These are phyloP conservation scores for Suaeda aralocaspica DNA, from an alignment of 148 eudicot species.

Conservation along the genomic window DNA sequence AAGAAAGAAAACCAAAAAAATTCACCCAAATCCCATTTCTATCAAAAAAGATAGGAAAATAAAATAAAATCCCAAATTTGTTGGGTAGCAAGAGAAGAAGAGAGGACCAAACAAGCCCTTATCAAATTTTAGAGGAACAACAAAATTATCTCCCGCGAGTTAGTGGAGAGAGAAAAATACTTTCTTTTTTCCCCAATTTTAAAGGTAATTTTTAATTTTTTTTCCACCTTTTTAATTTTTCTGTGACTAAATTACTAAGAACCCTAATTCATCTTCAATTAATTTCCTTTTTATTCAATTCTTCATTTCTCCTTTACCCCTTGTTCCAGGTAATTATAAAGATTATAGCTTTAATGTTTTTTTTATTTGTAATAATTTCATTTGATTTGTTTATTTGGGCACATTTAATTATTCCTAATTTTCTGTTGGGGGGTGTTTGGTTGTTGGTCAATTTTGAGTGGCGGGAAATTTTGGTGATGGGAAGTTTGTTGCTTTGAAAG, in stretches of 20 bases:
- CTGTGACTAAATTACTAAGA: neutral
- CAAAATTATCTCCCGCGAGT: neutral
- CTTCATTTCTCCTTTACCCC: neutral
- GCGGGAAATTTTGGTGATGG: constrained; percentile 10
- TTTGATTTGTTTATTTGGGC: neutral
- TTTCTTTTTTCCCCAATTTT: neutral
- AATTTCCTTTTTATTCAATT: neutral
- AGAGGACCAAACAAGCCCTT: constrained; percentile 59
- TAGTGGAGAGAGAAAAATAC: neutral
- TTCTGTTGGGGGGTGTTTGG: constrained; percentile 6
- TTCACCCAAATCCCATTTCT: no score
- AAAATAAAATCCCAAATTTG: constrained; percentile 10
- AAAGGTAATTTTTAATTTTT: constrained; percentile 2
- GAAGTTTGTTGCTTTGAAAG: neutral
- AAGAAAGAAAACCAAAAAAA: no score
- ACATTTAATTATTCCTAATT: neutral
- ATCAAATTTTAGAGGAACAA: constrained; percentile 24
- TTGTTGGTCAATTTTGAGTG: constrained; percentile 6
- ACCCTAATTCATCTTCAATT: constrained; percentile 13
- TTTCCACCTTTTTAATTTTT: neutral
- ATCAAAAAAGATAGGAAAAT: neutral
- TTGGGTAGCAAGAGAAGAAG: constrained; percentile 21
- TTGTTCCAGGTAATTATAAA: neutral
- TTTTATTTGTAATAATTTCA: neutral
- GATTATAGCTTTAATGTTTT: neutral